phyloP scores from a whole-genome alignment of 129 eudicot species.

The Saussurea involucrata region DNA sequence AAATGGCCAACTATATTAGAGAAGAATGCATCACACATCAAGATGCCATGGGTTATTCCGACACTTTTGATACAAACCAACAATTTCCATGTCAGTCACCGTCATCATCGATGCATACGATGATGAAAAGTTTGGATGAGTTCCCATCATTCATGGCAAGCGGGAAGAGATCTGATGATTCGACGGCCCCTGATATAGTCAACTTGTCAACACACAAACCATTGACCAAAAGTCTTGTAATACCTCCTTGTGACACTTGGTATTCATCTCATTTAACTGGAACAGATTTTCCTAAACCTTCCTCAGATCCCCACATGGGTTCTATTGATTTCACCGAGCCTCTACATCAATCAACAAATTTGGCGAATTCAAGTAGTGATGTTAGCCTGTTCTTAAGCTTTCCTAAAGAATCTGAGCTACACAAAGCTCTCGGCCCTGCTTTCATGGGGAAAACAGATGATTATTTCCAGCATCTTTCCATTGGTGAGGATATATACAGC shows the following conservation, averaged over 20 bases:
- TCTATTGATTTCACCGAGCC: slow-evolving; percentile 18
- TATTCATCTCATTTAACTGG: slow-evolving; percentile 19
- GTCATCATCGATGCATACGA: slow-evolving; percentile 22
- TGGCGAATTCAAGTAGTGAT: slow-evolving; percentile 12
- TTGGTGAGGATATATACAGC: slow-evolving; percentile 16
- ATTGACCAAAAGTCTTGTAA: slow-evolving; percentile 19
- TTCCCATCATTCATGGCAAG: slow-evolving; percentile 14
- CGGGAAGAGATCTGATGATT: slow-evolving; percentile 25
- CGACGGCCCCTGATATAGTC: slow-evolving; percentile 14
- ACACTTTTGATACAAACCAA: slow-evolving; percentile 15
- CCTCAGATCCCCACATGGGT: slow-evolving; percentile 17
- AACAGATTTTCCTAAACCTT: background rate
- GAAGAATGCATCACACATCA: slow-evolving; percentile 34
- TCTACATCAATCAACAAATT: slow-evolving; percentile 18
- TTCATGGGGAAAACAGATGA: slow-evolving; percentile 18
- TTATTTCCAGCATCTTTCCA: slow-evolving; percentile 9
- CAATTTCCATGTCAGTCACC: slow-evolving; percentile 23
- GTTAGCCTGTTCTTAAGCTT: slow-evolving; percentile 39
- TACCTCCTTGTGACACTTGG: slow-evolving; percentile 19
- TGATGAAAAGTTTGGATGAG: slow-evolving; percentile 33
- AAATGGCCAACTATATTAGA: slow-evolving; percentile 47
- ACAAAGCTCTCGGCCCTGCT: slow-evolving; percentile 60
- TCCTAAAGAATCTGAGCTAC: slow-evolving; percentile 58
- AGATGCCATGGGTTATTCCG: slow-evolving; percentile 17
- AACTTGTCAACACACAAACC: slow-evolving; percentile 19